Conservation (phyloP, 495 filamentous ascomycete species). For the Penicillium bovifimosum region DNA sequence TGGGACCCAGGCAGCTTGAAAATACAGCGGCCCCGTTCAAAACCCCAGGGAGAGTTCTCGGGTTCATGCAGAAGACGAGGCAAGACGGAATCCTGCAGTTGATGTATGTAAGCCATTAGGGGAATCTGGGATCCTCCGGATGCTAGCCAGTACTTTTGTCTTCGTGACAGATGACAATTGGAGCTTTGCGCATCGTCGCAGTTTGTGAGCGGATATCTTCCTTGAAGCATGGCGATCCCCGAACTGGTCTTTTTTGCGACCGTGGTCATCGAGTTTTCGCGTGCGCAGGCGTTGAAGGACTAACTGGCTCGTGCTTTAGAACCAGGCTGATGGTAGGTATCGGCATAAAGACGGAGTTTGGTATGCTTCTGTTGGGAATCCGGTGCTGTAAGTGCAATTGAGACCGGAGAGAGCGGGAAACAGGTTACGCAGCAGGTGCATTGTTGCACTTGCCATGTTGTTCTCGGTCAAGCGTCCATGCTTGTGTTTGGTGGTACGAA, state of each 20-base stretch:
- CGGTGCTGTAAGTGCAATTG: neutral
- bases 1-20: neutral
- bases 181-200: neutral
- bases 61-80: neutral
- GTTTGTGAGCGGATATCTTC: neutral
- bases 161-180: neutral
- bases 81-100: neutral
- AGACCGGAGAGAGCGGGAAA: neutral
- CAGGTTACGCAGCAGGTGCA: neutral
- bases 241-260: neutral
- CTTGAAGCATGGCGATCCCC: neutral
- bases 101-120: neutral
- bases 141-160: neutral
- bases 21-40: neutral
- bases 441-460: neutral
- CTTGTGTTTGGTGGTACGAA: neutral
- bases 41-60: neutral
- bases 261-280: neutral
- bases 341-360: neutral
- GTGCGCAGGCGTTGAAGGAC: neutral
- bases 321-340: neutral
- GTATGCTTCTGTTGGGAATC: neutral
- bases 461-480: neutral
- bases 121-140: neutral
- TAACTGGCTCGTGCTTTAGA: neutral